A percentile compares a stretch with the other conserved stretches of the same genome.
Evolutionary conservation across 2,329 filamentous ascomycete genomes (phyloP).

Genomic region (Aspergillus quadrilineatus): DNA sequence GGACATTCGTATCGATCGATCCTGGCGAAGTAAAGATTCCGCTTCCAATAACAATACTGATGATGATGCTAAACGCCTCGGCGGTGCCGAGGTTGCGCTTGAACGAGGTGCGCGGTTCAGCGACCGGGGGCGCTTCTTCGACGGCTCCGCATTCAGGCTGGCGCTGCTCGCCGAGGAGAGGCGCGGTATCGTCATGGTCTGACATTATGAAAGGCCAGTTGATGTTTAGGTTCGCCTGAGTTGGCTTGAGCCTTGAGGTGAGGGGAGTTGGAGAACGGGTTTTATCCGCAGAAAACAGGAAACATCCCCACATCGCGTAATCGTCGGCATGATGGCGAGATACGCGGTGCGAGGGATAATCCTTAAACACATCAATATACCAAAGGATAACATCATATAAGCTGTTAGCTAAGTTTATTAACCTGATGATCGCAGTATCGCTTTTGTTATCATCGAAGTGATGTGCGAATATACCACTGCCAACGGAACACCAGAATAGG

Average conservation of each 20-base stretch:
- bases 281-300: neutral
- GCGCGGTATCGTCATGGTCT: neutral
- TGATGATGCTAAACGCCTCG: conserved; percentile 21
- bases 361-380: too few relatives aligned
- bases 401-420: neutral
- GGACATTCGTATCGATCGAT: conserved; percentile 21
- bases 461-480: too few relatives aligned
- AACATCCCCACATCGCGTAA: conserved; percentile 6
- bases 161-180: neutral
- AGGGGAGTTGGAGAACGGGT: neutral
- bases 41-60: conserved; percentile 23
- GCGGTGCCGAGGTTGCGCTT: conserved; percentile 18
- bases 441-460: too few relatives aligned
- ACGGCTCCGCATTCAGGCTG: neutral
- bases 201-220: neutral
- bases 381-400: too few relatives aligned
- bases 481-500: too few relatives aligned
- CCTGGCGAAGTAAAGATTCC: conserved; percentile 20
- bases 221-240: neutral
- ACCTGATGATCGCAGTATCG: neutral
- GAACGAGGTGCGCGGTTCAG: conserved; percentile 9
- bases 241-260: neutral
- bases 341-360: neutral
- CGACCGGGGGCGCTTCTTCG: neutral
- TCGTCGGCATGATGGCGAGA: neutral